Base-by-base conservation (phyloP, 2,329 filamentous ascomycete species). In the Alternaria sp. region DNA sequence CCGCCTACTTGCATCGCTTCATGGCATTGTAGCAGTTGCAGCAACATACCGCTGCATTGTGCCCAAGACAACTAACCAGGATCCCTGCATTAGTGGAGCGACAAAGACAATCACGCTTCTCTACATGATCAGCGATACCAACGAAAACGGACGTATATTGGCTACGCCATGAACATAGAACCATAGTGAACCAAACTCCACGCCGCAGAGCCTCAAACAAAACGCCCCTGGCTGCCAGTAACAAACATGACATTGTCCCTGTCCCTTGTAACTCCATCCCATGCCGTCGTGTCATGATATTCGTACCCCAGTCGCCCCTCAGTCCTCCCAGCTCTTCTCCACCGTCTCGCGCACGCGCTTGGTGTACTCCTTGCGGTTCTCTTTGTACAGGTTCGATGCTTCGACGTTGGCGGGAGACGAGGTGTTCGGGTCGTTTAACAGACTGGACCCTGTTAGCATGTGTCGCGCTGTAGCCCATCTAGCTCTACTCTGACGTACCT, bases 251-350 rank as follows among this genome's bases (percentile, higher is more conserved):
- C 57, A 60, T 45, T 57, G 49, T 33, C 62, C 64, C 47, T 62
- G 45, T 59, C 33, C 68, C 61, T 41, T 53, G 60, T 55, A 76
- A 74, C 70, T 69, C 72, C 60, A 59, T 55, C 26, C 62, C 49
- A 68, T 69, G 63, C 68, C 63, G 37, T 63, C 41, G 43, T 60
- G 25, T 60, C 65, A 55, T 72, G 58, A 62, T 58, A 55, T 55
- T 61, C 55, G 18, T 64, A 21, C 55, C 55, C 56, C 10, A 33
- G 12, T 25, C 53, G 25, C 25, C 23, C 44, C 23, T 70, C 66
- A 97, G 76, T 97, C 95, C 68, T 98, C 96, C 96, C 96, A 99
- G 84, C 95, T 98, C 88, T 97, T 98, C 86, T 99, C 96, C 15
- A 99, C 96, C 0, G 95, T 97, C 84, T 98, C 96, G 51, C 94